Conservation (phyloP, 176 grass and related monocot species). For the Paspalum vaginatum region DNA sequence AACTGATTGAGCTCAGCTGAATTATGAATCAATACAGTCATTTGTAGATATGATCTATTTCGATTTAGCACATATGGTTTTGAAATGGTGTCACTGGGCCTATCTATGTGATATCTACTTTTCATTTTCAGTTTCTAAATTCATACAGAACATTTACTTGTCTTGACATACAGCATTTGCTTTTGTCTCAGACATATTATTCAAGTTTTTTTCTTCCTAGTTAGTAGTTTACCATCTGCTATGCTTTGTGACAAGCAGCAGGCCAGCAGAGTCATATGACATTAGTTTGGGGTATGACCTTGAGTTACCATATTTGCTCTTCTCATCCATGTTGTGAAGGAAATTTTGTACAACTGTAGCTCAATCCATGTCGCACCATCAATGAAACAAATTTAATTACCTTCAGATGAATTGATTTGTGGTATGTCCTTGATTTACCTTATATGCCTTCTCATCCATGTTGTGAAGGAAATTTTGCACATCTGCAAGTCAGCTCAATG, state of each 20-base stretch:
- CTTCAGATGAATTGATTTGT: neutral
- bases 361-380: neutral
- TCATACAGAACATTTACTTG: neutral
- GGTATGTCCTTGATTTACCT: neutral
- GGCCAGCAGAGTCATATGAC: neutral
- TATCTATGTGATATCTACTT: neutral
- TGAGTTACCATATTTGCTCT: neutral
- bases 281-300: neutral
- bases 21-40: neutral
- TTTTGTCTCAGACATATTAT: neutral
- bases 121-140: neutral
- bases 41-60: neutral
- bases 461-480: neutral
- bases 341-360: neutral
- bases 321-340: neutral
- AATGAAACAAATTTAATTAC: neutral
- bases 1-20: neutral
- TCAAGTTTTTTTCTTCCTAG: neutral
- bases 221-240: neutral
- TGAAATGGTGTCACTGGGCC: neutral
- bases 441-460: neutral
- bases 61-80: neutral
- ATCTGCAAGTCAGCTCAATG: neutral
- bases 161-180: neutral
- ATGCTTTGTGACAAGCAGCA: neutral